phyloP scores from a whole-genome alignment of 179 eudicot species.

The Dionaea muscipula region DNA sequence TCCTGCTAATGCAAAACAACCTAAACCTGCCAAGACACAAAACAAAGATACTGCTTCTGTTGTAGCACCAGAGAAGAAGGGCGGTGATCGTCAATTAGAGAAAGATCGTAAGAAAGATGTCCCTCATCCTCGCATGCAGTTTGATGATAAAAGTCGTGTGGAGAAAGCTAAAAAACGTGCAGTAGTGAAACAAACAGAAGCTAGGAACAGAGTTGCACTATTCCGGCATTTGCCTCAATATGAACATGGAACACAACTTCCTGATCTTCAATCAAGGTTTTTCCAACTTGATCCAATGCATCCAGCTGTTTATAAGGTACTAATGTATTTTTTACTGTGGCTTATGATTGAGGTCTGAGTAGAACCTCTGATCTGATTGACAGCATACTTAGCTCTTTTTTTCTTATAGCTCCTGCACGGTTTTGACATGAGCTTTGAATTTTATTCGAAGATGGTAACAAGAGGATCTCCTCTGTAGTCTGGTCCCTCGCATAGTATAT shows the following conservation, averaged over 20 bases:
- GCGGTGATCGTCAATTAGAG: conserved; percentile 58
- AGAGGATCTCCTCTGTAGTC: too few species aligned
- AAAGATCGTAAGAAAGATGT: conserved; percentile 97
- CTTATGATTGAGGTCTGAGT: too few species aligned
- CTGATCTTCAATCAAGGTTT: conserved; percentile 63
- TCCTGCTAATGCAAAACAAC: conserved; percentile 32
- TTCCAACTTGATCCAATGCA: conserved; percentile 83
- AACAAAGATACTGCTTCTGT: conserved; percentile 51
- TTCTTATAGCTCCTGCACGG: too few species aligned
- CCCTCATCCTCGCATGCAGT: conserved; percentile 98
- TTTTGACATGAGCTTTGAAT: too few species aligned
- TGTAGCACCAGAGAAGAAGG: conserved; percentile 66
- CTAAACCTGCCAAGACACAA: conserved; percentile 45
- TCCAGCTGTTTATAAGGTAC: conserved; percentile 82
- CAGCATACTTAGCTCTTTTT: too few species aligned
- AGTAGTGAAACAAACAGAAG: conserved; percentile 85
- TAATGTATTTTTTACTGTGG: neutral
- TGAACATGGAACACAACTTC: conserved; percentile 85
- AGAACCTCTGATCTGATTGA: too few species aligned
- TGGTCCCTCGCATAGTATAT: too few species aligned
- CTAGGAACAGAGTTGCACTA: conserved; percentile 85
- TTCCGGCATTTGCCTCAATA: conserved; percentile 98
- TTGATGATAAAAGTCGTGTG: conserved; percentile 82
- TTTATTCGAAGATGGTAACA: too few species aligned
- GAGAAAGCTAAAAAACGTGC: conserved; percentile 97